Conservation (phyloP, 495 filamentous ascomycete species). For the Hyaloscypha bicolor region DNA sequence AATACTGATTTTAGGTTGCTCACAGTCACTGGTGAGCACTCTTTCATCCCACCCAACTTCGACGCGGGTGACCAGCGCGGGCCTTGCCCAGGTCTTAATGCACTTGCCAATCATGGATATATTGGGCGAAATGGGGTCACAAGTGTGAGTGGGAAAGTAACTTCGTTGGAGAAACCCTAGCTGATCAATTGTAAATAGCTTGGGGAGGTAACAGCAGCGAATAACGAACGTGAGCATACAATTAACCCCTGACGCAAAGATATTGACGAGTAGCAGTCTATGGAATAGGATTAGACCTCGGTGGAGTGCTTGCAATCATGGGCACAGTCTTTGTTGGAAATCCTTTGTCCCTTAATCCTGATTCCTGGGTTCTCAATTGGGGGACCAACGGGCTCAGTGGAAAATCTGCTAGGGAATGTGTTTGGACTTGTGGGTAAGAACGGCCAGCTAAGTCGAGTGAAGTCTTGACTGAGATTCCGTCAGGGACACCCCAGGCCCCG, state of each 20-base stretch:
- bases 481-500: constrained; percentile 19
- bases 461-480: background rate
- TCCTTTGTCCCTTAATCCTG: constrained; percentile 29
- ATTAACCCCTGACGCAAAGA: too few relatives aligned
- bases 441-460: background rate
- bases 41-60: constrained; percentile 42
- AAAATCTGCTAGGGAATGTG: constrained; percentile 25
- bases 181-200: background rate
- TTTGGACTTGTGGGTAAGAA: constrained; percentile 26
- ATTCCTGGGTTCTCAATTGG: constrained; percentile 20
- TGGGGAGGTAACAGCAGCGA: background rate
- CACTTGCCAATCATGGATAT: constrained; percentile 56
- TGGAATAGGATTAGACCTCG: constrained; percentile 40
- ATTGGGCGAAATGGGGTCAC: constrained; percentile 52
- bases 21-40: constrained; percentile 23
- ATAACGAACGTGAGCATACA: constrained; percentile 15
- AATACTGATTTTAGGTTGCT: background rate
- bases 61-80: constrained; percentile 43
- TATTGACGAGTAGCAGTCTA: constrained; percentile 29
- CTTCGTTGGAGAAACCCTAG: background rate
- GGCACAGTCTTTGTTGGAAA: constrained; percentile 38
- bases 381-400: constrained; percentile 3
- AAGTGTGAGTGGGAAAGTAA: background rate
- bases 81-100: constrained; percentile 54
- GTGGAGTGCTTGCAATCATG: constrained; percentile 35